Evolutionary conservation across 495 filamentous ascomycete species (phyloP).

Genomic region (Penicillium ochrochloron): DNA sequence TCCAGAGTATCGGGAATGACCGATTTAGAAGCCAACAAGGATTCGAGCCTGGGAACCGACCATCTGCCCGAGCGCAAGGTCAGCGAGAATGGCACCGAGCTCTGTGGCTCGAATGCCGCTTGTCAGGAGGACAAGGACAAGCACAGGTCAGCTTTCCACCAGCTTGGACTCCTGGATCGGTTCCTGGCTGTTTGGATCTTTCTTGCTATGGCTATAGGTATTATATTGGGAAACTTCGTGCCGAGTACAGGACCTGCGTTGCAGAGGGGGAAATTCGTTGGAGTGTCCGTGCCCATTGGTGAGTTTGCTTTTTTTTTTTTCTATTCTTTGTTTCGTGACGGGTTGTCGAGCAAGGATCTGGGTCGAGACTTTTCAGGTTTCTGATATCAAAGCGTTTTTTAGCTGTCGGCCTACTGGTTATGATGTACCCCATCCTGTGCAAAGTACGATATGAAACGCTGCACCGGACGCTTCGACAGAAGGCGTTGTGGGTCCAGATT

Average conservation of each 20-base stretch:
- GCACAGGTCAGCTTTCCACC: slow-evolving; percentile 44
- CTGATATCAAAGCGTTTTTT: neutral
- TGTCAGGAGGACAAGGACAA: slow-evolving; percentile 8
- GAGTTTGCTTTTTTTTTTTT: slow-evolving; percentile 23
- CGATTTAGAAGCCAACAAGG: slow-evolving; percentile 10
- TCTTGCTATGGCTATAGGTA: slow-evolving; percentile 80
- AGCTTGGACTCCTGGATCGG: slow-evolving; percentile 70
- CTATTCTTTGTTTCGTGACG: neutral
- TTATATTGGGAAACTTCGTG: slow-evolving; percentile 80
- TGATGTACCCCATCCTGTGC: slow-evolving; percentile 95
- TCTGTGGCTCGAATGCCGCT: neutral
- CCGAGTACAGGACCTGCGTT: slow-evolving; percentile 61
- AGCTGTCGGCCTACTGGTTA: slow-evolving; percentile 82
- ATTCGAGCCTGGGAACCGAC: neutral
- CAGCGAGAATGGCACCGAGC: slow-evolving; percentile 3
- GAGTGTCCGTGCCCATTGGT: slow-evolving; percentile 79
- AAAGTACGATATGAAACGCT: slow-evolving; percentile 85
- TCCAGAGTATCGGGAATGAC: neutral
- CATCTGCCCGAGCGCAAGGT: neutral
- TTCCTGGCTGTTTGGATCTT: slow-evolving; percentile 86
- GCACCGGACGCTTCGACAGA: slow-evolving; percentile 65
- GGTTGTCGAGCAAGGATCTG: neutral
- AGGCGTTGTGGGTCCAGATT: slow-evolving; percentile 78
- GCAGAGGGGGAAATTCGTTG: slow-evolving; percentile 71
- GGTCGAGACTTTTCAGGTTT: neutral